Evolutionary conservation across 2,329 filamentous ascomycete species (phyloP), one percentile per base, ranked within the genome.

Genomic region (Nemania sp.): DNA sequence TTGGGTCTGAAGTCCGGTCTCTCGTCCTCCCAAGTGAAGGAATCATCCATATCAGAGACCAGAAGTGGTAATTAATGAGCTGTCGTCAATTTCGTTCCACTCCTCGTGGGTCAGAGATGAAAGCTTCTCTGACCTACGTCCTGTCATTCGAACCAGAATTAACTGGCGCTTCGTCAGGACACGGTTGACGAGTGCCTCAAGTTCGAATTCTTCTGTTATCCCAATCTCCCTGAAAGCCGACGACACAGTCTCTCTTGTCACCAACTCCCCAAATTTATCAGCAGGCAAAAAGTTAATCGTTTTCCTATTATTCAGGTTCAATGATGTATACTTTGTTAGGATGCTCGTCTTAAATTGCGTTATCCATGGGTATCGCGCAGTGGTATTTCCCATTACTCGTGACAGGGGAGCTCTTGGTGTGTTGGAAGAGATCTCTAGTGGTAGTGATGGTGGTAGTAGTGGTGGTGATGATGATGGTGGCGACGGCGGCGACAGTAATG

Each of bases 181-280:
- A 45, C 17, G 20, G 20, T 53, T 2, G n/a, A n/a, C 35, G 17
- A 53, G 37, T 25, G n/a, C 15, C 4, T 53, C 17, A 1, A 43
- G 25, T 35, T 53, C 39, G 1, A 15, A 9, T 18, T 20, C 25
- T 53, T 43, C 39, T 53, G 6, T 18, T 45, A 18, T 35, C 29
- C 50, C 50, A 29, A 20, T 29, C 50, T 53, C 50, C 21, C 10
- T 43, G 13, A 53, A 35, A 13, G 39, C 50, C n/a, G 50, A 53
- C 15, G 32, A 12, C 20, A 53, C 40, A 45, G 17, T 10, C 13
- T 34, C 34, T 45, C 13, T 18, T 10, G 37, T 53, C 21, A 53
- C 50, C 9, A 53, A 12, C 25, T 43, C 17, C 10, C 35, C 18
- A 15, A 53, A 13, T 3, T 13, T 18, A 53, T 53, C 15, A 53